phyloP scores from a whole-genome alignment of 2,329 filamentous ascomycete species.

The Magnaporthiopsis poae region DNA sequence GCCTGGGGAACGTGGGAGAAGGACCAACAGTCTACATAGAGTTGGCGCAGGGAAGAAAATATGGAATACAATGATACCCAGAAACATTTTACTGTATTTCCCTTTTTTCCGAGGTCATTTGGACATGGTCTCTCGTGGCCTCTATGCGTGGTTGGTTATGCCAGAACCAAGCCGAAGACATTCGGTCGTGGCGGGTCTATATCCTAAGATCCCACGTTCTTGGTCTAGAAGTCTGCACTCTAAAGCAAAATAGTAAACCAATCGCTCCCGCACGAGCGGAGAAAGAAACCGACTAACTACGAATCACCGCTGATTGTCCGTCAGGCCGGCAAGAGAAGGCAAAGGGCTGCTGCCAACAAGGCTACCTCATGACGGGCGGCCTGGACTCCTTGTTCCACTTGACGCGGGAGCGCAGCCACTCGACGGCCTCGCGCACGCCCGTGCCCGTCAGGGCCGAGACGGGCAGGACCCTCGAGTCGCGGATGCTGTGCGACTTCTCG shows the following conservation, averaged over 20 bases:
- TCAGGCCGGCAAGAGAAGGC: not conserved
- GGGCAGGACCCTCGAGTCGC: slow-evolving; percentile 83
- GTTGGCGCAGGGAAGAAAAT: slow-evolving; percentile 2
- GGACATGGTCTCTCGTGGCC: not conserved
- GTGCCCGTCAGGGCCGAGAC: slow-evolving; percentile 81
- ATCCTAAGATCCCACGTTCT: not conserved
- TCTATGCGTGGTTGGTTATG: not conserved
- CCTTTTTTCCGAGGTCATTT: not conserved
- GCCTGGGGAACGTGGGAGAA: not conserved
- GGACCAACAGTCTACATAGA: slow-evolving; percentile 1
- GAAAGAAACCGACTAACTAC: not conserved
- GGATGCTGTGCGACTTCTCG: slow-evolving; percentile 73
- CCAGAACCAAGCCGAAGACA: not conserved
- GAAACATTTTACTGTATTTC: not conserved
- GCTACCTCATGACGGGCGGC: slow-evolving; percentile 83
- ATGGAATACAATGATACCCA: slow-evolving; percentile 6
- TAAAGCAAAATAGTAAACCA: not conserved
- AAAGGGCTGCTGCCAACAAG: not conserved
- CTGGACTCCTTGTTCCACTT: slow-evolving; percentile 94
- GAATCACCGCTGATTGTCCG: not conserved
- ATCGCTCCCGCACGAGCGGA: not conserved
- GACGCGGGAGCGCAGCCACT: slow-evolving; percentile 85
- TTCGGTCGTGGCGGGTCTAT: not conserved
- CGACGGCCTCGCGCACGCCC: slow-evolving; percentile 88
- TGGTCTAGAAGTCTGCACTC: not conserved